These are phyloP conservation scores for Canna indica DNA, from an alignment of 176 grass and related monocot species.

Conservation along the genomic window DNA sequence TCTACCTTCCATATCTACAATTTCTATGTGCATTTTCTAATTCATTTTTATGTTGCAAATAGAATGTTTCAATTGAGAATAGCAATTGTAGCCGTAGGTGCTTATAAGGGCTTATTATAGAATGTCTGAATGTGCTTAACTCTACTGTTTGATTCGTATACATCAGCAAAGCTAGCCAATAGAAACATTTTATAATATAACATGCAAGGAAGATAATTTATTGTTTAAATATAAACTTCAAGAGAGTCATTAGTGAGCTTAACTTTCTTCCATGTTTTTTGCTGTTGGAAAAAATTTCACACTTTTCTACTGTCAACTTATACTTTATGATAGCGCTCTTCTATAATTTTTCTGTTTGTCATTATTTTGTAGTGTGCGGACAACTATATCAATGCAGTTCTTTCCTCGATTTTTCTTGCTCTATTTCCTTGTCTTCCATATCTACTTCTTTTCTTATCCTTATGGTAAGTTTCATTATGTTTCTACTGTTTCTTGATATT, in stretches of 20 bases:
- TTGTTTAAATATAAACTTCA: too few relatives aligned
- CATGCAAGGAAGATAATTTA: too few relatives aligned
- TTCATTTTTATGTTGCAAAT: background rate
- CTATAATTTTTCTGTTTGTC: background rate
- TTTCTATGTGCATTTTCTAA: background rate
- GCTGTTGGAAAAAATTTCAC: too few relatives aligned
- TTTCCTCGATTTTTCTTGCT: constrained; percentile 98
- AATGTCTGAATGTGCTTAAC: too few relatives aligned
- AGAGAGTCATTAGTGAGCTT: too few relatives aligned
- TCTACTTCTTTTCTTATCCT: constrained; percentile 96
- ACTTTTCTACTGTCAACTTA: background rate
- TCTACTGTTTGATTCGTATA: too few relatives aligned
- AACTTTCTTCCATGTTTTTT: too few relatives aligned
- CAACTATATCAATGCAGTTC: constrained; percentile 99
- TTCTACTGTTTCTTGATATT: background rate
- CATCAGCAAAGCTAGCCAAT: too few relatives aligned
- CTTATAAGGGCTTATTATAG: too few relatives aligned
- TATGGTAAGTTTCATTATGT: constrained; percentile 48
- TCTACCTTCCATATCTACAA: background rate
- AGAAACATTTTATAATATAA: too few relatives aligned
- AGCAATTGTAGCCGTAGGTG: background rate
- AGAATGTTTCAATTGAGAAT: background rate
- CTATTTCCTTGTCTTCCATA: constrained; percentile 98
- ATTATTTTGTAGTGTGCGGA: constrained; percentile 67
- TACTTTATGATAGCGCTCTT: background rate